Evolutionary conservation across 352 stramenopile genomes (phyloP), one percentile per base, ranked within the genome.

Genomic region (Phytophthora tentaculata): DNA sequence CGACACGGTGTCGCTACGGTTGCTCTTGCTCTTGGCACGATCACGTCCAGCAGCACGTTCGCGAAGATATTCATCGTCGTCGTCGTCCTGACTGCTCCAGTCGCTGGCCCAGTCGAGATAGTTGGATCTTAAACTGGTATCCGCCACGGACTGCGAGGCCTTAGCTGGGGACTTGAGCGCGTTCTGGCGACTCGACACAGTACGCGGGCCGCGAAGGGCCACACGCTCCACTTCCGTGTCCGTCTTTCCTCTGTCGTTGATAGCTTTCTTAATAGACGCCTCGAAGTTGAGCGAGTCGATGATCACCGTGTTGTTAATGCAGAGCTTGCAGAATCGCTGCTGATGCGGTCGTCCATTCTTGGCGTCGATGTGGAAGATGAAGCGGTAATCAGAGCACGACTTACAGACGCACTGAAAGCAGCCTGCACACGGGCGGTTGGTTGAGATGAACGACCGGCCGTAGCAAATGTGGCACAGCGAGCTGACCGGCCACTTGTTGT

Each of bases 391-490:
- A 26, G 68, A 86, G 55, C 79, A 86, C 24, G 70, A 69, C 48
- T 74, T 79, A 63, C 79, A 86, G 6, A 81, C 79, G 24, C 77
- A 81, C 60, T 86, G 74, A 22, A 76, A 77, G 48, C 76, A 84
- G 26, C 70, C 76, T 19, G 73, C 74, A 57, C 76, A 84, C 39
- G 71, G 72, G 5, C 71, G 70, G 52, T 81, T 80, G 4, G 56
- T 72, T 9, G 73, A 84, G 7, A 84, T 69, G 48, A 80, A 76
- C 0, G 73, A 73, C 24, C 73, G 70, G 8, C 67, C 74, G 64
- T 80, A 78, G 58, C 76, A 84, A 62, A 79, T 80, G 55, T 82
- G 71, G 61, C 76, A 84, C 20, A 74, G 37, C 8, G 61, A 75
- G 26, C 58, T 80, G 26, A 61, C 61, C 22, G 65, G 73, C 65